Base-by-base conservation (phyloP, 805 yeast species). In the Myxozyma monticola region DNA sequence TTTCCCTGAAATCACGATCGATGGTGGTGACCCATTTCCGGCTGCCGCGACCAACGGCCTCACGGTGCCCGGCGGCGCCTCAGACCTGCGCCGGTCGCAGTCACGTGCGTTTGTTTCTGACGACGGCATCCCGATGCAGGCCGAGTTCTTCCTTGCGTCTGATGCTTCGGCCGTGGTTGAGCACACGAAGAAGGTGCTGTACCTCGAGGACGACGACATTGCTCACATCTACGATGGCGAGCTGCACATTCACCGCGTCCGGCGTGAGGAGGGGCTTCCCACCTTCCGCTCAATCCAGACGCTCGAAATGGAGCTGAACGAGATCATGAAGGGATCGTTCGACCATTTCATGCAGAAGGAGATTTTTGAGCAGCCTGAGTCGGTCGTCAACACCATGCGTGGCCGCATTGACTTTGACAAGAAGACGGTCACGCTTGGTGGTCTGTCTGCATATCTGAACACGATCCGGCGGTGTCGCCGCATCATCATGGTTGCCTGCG, bases 201-300 rank as follows among this genome's bases (percentile, higher is more conserved):
- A 87, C 72, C 78, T 93, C 65, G 98, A 93, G 74, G 99, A 93
- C 71, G 97, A 93, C 67, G 99, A 93, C 72, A 89, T 93, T 70
- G 99, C 97, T 34, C 99, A 93, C 70, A 89, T 93, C 60, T 89
- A 85, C 70, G 96, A 89, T 66, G 99, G 99, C 70, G 98, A 93
- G 75, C 78, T 93, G 68, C 99, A 93, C 71, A 93, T 93, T 59
- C 99, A 93, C 74, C 85, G 99, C 71, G 95, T 96, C 48, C 82
- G 88, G 67, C 85, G 84, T 67, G 86, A 82, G 59, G 65, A 50
- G 21, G 74, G 75, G 30, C 90, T 85, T 65, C 83, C 96, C n/a
- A 83, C 96, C 53, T 88, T 89, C 47, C 85, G 99, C 77, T 85
- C 91, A 45, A 95, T 93, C 65, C 96, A 93, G 73, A 93, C 97